Evolutionary conservation across 768 basidiomycete genomes (phyloP).

Genomic region (Macrolepiota fuliginosa): DNA sequence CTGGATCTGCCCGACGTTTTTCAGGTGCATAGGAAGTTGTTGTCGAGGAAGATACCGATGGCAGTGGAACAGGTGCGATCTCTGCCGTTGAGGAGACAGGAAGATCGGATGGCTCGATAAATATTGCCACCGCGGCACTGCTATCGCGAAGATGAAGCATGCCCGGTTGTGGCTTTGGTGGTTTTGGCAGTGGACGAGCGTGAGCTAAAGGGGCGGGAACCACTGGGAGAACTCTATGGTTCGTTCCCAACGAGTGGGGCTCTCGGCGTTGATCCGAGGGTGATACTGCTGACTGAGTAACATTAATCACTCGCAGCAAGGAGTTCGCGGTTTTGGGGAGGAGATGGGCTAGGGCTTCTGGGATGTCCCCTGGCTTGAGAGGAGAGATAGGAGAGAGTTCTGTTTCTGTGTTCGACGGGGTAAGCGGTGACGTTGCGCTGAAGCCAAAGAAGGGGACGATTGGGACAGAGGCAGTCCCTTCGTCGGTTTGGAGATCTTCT

Average conservation of each 20-base stretch:
- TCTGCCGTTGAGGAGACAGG: not conserved
- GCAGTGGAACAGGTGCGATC: not conserved
- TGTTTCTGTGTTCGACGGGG: not conserved
- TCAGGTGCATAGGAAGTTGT: not conserved
- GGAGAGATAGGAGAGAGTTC: constrained; percentile 1
- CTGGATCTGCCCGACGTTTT: not conserved
- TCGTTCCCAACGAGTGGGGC: not conserved
- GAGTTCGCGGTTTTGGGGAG: constrained; percentile 1
- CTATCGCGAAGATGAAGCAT: not conserved
- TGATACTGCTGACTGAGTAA: not conserved
- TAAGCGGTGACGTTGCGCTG: not conserved
- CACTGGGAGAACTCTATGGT: not conserved
- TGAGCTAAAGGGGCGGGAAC: not conserved
- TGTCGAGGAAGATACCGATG: not conserved
- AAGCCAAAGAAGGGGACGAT: constrained; percentile 1
- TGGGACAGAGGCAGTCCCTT: not conserved
- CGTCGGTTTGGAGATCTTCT: not conserved
- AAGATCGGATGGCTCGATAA: not conserved
- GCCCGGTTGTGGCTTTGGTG: not conserved
- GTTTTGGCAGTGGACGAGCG: not conserved
- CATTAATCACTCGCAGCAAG: constrained; percentile 1
- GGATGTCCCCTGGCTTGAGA: not conserved
- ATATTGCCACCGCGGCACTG: not conserved
- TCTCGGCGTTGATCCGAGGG: not conserved
- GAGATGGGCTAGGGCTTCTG: constrained; percentile 2